Percentiles rank a stretch among this genome's conserved stretches.
Evolutionary conservation across 495 filamentous ascomycete genomes (phyloP).

Genomic region (Hypoxylon cercidicola): DNA sequence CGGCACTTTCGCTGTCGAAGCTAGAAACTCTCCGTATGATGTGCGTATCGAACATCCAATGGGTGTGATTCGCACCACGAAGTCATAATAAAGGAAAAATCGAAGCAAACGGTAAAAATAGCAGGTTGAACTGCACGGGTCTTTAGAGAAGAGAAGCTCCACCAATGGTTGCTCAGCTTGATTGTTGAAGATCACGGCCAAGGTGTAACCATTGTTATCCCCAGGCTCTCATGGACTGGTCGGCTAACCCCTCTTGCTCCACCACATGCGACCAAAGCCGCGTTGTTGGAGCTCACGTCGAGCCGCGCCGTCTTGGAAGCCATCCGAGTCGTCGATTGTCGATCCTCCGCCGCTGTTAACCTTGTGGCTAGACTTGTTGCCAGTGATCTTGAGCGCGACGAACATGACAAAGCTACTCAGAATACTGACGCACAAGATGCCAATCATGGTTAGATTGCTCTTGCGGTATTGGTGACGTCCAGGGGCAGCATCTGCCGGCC

Average conservation of each 20-base stretch:
- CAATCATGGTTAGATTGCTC: constrained; percentile 89
- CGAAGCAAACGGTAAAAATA: constrained; percentile 38
- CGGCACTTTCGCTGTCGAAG: constrained; percentile 56
- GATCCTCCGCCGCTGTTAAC: constrained; percentile 48
- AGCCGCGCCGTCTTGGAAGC: constrained; percentile 75
- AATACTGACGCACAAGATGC: constrained; percentile 82
- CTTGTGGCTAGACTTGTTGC: constrained; percentile 63
- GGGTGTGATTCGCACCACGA: constrained; percentile 28
- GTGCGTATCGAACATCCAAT: constrained; percentile 35
- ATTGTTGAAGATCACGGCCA: constrained; percentile 41
- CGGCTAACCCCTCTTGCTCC: constrained; percentile 39
- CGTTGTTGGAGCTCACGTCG: constrained; percentile 73
- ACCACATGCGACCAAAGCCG: constrained; percentile 71
- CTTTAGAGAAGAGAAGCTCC: constrained; percentile 16
- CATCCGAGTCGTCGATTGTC: constrained; percentile 56
- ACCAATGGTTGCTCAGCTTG: constrained; percentile 23
- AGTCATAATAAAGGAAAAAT: constrained; percentile 34
- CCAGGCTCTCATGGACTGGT: constrained; percentile 1
- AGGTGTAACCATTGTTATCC: constrained; percentile 20
- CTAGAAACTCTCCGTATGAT: constrained; percentile 38
- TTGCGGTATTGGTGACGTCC: constrained; percentile 79
- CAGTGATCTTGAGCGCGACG: constrained; percentile 69
- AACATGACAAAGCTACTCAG: constrained; percentile 73
- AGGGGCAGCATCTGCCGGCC: constrained; percentile 74
- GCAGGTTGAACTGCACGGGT: constrained; percentile 46